A percentile compares a stretch with the other conserved stretches of the same genome.
Conservation (phyloP, 2,329 filamentous ascomycete species). For the Dryadomyces quercus-mongolicae region DNA sequence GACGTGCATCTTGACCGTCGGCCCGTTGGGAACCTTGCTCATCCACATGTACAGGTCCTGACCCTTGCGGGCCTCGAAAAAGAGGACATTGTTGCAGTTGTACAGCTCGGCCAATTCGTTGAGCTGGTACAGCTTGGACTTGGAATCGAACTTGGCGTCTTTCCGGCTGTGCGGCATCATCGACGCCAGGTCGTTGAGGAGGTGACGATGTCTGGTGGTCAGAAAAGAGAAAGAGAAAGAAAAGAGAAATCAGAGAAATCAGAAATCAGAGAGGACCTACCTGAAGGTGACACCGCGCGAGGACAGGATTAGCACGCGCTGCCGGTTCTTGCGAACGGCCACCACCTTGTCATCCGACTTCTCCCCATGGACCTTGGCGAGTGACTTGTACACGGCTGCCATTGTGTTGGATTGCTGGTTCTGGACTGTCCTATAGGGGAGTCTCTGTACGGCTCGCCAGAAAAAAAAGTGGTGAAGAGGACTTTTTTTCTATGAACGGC, state of each 20-base stretch:
- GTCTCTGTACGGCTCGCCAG: too few species aligned
- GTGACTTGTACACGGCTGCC: slow-evolving; percentile 64
- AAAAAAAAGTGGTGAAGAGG: background rate
- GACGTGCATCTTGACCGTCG: slow-evolving; percentile 49
- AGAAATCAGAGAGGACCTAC: slow-evolving; percentile 29
- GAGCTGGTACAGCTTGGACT: slow-evolving; percentile 72
- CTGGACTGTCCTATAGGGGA: too few species aligned
- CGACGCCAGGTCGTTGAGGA: slow-evolving; percentile 77
- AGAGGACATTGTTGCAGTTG: slow-evolving; percentile 83
- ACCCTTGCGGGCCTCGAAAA: slow-evolving; percentile 89
- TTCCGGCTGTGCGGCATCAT: slow-evolving; percentile 88
- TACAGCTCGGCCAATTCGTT: slow-evolving; percentile 66
- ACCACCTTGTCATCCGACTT: slow-evolving; percentile 29
- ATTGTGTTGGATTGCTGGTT: slow-evolving; percentile 25
- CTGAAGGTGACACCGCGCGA: slow-evolving; percentile 86
- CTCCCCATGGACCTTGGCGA: slow-evolving; percentile 46
- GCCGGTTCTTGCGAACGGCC: slow-evolving; percentile 46
- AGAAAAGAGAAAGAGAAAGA: background rate
- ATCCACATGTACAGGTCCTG: slow-evolving; percentile 94
- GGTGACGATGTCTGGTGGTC: slow-evolving; percentile 65
- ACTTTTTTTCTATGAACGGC: slow-evolving; percentile 6
- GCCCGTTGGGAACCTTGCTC: slow-evolving; percentile 77
- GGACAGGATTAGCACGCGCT: slow-evolving; percentile 77
- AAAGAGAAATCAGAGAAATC: background rate
- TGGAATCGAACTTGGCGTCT: slow-evolving; percentile 94